Base-by-base conservation (phyloP, 495 filamentous ascomycete species). In the Glonium stellatum region DNA sequence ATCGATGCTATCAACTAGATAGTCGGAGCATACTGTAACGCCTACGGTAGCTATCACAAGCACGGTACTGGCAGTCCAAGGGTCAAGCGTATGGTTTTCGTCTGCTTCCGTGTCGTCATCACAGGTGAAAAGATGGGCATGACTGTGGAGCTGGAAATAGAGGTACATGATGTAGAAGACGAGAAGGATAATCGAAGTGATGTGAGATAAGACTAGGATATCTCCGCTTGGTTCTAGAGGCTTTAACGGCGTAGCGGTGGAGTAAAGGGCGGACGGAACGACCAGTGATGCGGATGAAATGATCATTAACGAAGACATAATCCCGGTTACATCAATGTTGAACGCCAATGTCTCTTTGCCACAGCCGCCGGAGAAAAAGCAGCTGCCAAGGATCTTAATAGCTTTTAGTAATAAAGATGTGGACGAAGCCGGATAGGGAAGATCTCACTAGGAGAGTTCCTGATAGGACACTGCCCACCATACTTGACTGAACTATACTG, bases 131-230 rank as follows among this genome's bases (percentile, higher is more conserved):
- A 8, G 36, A 15, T 15, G 8, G 36, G 36, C 8, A 39, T 60
- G 58, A 6, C 53, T 36, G 18, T 60, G 31, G 22, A 60, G 51
- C 34, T 57, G 58, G 35, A 60, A 60, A 19, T 31, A 5, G 5
- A 60, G 51, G 27, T 60, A 60, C 12, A 44, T 8, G 9, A 21
- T 25, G 34, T 58, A 60, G 5, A 60, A 13, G 23, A 60, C 10
- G 15, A 60, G 27, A 18, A 57, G 13, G 21, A 60, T 50, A 36
- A 60, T 36, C 8, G 42, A 15, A 8, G 23, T 60, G 12, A 12
- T 27, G 11, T 34, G 52, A 35, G 42, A 55, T 5, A 60, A 15
- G 8, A 39, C 36, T 39, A 15, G 8, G 36, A 39, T 39, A 39
- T 39, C 36, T 8, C 36, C 36, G 36, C 36, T 8, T 8, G 8